Evolutionary conservation across 2,329 filamentous ascomycete genomes (phyloP).

Genomic region (Elsinoe perseae): DNA sequence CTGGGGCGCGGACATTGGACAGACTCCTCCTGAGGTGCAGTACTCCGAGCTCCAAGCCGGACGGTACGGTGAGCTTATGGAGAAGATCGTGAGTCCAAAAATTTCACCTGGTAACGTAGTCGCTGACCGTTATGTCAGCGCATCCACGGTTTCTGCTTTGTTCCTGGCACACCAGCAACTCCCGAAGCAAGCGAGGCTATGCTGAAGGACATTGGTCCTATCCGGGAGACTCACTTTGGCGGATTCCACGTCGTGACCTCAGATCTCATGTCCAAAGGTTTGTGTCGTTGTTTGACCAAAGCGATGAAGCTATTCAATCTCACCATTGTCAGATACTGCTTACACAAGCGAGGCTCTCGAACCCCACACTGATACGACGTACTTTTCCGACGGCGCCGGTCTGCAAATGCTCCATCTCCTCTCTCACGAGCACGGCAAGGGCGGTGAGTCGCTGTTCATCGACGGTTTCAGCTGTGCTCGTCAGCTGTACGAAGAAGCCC

Average conservation of each 20-base stretch:
- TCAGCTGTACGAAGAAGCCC: slow-evolving; percentile 49
- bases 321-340: slow-evolving; percentile 26
- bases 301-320: neutral
- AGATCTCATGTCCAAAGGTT: slow-evolving; percentile 65
- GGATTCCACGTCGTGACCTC: slow-evolving; percentile 82
- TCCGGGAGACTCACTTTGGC: slow-evolving; percentile 81
- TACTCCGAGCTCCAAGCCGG: slow-evolving; percentile 20
- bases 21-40: slow-evolving; percentile 24
- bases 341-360: slow-evolving; percentile 80
- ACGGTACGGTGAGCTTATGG: slow-evolving; percentile 24
- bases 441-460: slow-evolving; percentile 73
- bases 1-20: slow-evolving; percentile 25
- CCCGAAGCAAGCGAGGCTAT: slow-evolving; percentile 67
- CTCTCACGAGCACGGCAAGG: slow-evolving; percentile 61
- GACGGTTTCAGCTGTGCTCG: slow-evolving; percentile 73
- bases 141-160: slow-evolving; percentile 68
- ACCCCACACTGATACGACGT: slow-evolving; percentile 90
- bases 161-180: slow-evolving; percentile 59
- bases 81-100: slow-evolving; percentile 21
- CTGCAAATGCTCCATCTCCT: slow-evolving; percentile 90
- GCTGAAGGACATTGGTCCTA: slow-evolving; percentile 73
- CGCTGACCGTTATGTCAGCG: slow-evolving; percentile 27
- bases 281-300: no score
- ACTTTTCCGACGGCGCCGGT: slow-evolving; percentile 86
- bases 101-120: neutral